Percentiles rank a stretch among this genome's conserved stretches.
phyloP scores from a whole-genome alignment of 129 eudicot species.

The Helianthus annuus region DNA sequence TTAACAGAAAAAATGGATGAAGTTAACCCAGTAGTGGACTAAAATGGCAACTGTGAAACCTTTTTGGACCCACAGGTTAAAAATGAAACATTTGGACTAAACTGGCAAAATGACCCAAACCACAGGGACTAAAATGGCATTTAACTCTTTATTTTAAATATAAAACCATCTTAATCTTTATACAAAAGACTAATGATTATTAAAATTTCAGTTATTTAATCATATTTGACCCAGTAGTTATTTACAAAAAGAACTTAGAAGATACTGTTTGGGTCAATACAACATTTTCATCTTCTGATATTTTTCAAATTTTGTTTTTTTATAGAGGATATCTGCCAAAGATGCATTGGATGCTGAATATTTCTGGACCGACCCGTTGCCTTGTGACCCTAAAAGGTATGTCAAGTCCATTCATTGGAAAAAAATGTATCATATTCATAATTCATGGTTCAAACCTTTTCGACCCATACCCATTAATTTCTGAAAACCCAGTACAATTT shows the following conservation, averaged over 20 bases:
- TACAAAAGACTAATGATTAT: neutral
- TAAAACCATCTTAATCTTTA: neutral
- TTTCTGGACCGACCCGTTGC: constrained; percentile 94
- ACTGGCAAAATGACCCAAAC: too few relatives aligned
- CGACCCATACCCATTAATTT: neutral
- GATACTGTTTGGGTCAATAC: neutral
- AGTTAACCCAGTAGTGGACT: too few relatives aligned
- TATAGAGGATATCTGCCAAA: constrained; percentile 87
- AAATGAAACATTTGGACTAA: too few relatives aligned
- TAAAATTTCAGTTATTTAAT: neutral
- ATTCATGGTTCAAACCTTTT: neutral
- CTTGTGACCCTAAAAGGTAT: constrained; percentile 92
- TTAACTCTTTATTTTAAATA: neutral
- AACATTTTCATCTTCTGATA: neutral
- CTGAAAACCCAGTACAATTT: too few relatives aligned
- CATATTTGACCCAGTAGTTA: neutral
- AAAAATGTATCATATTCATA: too few relatives aligned
- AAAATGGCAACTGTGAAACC: too few relatives aligned
- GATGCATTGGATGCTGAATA: constrained; percentile 97
- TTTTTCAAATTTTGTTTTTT: constrained; percentile 11
- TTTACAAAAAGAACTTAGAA: neutral
- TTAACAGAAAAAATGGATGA: too few relatives aligned
- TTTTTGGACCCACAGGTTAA: too few relatives aligned
- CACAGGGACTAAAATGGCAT: too few relatives aligned
- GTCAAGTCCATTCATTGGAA: neutral